Percentiles rank a stretch among this genome's conserved stretches.
phyloP scores from a whole-genome alignment of 1,284 basidiomycete genomes.

The Wallemia mellicola region DNA sequence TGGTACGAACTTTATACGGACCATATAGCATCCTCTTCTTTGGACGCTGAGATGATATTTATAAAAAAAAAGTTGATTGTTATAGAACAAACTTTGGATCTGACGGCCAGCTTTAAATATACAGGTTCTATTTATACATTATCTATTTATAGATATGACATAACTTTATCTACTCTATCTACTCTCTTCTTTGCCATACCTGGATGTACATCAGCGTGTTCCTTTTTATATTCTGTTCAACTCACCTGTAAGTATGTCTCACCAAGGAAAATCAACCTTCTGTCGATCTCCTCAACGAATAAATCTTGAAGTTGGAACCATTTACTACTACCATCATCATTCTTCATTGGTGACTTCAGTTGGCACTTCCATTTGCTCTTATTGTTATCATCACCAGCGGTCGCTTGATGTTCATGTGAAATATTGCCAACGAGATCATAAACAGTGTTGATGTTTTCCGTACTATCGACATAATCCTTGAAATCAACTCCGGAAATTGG shows the following conservation, averaged over 20 bases:
- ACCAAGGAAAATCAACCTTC: constrained; percentile 92
- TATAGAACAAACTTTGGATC: too few relatives aligned
- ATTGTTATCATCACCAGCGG: constrained; percentile 67
- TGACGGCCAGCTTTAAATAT: too few relatives aligned
- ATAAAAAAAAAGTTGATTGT: too few relatives aligned
- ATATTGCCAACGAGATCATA: constrained; percentile 94
- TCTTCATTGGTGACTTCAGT: constrained; percentile 36
- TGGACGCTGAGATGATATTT: too few relatives aligned
- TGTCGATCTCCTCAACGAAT: constrained; percentile 75
- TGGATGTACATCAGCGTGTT: neutral
- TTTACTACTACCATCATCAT: constrained; percentile 54
- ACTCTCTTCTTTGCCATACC: neutral
- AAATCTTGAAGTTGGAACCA: constrained; percentile 96
- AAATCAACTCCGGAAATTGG: constrained; percentile 76
- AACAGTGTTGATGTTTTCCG: constrained; percentile 19
- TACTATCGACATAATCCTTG: constrained; percentile 37
- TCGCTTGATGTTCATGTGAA: constrained; percentile 82
- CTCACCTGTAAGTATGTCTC: constrained; percentile 75
- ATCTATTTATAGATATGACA: neutral
- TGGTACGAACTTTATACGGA: neutral
- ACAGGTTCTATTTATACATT: neutral
- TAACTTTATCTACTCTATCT: neutral
- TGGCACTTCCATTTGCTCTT: constrained; percentile 83
- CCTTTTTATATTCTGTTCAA: neutral
- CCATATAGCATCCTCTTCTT: neutral